Percentiles rank a stretch among this genome's conserved stretches.
phyloP scores from a whole-genome alignment of 2,329 filamentous ascomycete species.

The Cladosporium sp. region DNA sequence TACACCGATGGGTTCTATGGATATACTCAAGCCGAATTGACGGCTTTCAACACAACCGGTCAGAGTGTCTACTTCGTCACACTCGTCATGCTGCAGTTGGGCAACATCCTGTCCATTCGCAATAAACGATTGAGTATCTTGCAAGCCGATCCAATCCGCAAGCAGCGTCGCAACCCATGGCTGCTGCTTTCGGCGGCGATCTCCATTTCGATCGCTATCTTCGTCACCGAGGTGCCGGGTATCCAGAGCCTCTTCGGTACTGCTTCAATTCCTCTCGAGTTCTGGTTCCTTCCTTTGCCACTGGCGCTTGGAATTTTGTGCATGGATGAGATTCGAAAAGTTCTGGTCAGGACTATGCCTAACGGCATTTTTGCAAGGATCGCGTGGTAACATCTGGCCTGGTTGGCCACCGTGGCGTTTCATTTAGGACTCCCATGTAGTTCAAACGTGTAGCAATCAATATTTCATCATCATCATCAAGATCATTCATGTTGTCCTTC shows the following conservation, averaged over 20 bases:
- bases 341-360: slow-evolving; percentile 46
- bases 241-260: slow-evolving; percentile 49
- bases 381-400: slow-evolving; percentile 40
- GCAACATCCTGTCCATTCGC: slow-evolving; percentile 49
- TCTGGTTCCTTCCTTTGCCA: slow-evolving; percentile 50
- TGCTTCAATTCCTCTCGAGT: slow-evolving; percentile 48
- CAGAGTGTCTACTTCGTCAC: slow-evolving; percentile 54
- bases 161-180: slow-evolving; percentile 44
- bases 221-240: slow-evolving; percentile 50
- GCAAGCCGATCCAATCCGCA: slow-evolving; percentile 46
- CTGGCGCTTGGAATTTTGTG: slow-evolving; percentile 48
- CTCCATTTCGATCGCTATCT: slow-evolving; percentile 49
- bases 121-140: slow-evolving; percentile 51
- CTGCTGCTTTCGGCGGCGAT: slow-evolving; percentile 41
- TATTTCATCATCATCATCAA: too few relatives aligned
- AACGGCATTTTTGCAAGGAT: slow-evolving; percentile 43
- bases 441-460: too few relatives aligned
- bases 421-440: too few relatives aligned
- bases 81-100: slow-evolving; percentile 52
- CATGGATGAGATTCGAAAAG: slow-evolving; percentile 53
- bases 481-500: too few relatives aligned
- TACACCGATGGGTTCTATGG: slow-evolving; percentile 49
- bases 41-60: slow-evolving; percentile 46
- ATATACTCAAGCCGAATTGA: slow-evolving; percentile 44
- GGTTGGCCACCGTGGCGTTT: too few relatives aligned